These are phyloP conservation scores for Chaetoceros tenuissimus DNA, from an alignment of 108 stramenopile species.

Conservation along the genomic window DNA sequence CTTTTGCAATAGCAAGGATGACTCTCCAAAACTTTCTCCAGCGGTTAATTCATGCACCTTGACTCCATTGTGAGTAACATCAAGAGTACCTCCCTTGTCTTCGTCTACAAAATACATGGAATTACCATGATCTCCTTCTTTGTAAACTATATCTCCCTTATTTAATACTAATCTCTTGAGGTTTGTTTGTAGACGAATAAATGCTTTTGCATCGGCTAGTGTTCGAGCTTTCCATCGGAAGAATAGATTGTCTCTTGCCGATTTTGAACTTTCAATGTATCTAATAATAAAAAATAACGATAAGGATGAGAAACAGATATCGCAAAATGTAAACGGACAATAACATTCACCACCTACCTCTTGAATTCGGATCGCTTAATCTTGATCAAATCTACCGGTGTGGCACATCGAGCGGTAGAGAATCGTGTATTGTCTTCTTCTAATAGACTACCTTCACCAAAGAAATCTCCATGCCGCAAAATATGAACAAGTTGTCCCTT, in stretches of 20 bases:
- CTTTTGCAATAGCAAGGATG: constrained; percentile 46
- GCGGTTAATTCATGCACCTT: constrained; percentile 35
- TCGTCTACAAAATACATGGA: constrained; percentile 66
- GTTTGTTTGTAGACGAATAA: constrained; percentile 52
- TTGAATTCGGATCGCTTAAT: constrained; percentile 61
- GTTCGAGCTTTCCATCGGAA: constrained; percentile 46
- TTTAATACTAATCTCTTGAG: constrained; percentile 30
- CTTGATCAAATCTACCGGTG: constrained; percentile 68
- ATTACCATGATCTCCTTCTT: constrained; percentile 51
- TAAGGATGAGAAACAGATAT: neutral
- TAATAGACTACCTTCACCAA: constrained; percentile 70
- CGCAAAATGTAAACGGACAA: neutral
- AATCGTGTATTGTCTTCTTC: constrained; percentile 38
- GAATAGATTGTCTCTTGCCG: constrained; percentile 35
- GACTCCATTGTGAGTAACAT: constrained; percentile 38
- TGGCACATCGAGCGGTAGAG: constrained; percentile 56
- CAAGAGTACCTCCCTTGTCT: constrained; percentile 36
- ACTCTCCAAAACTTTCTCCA: constrained; percentile 71
- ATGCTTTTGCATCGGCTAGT: constrained; percentile 51
- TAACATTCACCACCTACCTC: neutral
- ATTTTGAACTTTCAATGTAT: constrained; percentile 24
- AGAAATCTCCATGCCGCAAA: constrained; percentile 66
- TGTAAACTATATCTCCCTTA: constrained; percentile 58
- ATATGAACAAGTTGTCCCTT: constrained; percentile 64
- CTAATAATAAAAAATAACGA: constrained; percentile 6